A percentile compares a stretch with the other conserved stretches of the same genome.
phyloP scores from a whole-genome alignment of 306 rosid species.

The Vigna angularis region DNA sequence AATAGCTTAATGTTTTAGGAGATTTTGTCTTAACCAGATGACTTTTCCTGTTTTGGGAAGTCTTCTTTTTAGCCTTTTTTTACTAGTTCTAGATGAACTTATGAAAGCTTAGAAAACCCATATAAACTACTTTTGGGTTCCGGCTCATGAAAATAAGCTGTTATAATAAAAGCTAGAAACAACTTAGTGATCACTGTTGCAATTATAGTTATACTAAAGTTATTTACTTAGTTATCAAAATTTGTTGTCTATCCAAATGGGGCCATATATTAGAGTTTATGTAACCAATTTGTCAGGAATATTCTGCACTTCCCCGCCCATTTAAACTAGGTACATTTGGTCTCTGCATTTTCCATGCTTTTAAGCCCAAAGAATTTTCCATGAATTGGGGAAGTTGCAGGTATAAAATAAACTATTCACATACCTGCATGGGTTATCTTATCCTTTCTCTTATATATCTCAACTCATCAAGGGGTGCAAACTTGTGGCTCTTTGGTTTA shows the following conservation, averaged over 20 bases:
- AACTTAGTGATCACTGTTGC: not conserved
- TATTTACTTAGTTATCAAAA: not conserved
- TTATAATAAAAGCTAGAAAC: not conserved
- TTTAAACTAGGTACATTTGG: not conserved
- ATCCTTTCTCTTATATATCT: slow-evolving; percentile 21
- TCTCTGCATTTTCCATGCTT: not conserved
- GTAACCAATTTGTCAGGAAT: not conserved
- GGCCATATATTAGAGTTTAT: not conserved
- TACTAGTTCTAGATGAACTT: not conserved
- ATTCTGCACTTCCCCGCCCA: not conserved
- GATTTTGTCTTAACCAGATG: not conserved
- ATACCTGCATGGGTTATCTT: not conserved
- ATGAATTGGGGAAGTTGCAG: not conserved
- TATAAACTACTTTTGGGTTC: not conserved
- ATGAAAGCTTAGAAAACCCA: not conserved
- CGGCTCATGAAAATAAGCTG: slow-evolving; percentile 12
- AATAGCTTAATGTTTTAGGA: not conserved
- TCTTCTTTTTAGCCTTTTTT: slow-evolving; percentile 9
- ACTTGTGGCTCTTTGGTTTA: slow-evolving; percentile 1
- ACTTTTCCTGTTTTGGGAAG: slow-evolving; percentile 21
- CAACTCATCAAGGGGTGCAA: not conserved
- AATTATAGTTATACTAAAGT: not conserved
- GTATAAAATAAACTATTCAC: slow-evolving; percentile 5
- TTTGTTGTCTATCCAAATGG: not conserved
- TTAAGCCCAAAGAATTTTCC: slow-evolving; percentile 4